Evolutionary conservation across 1,284 basidiomycete species (phyloP).

Genomic region (Hemileia vastatrix): DNA sequence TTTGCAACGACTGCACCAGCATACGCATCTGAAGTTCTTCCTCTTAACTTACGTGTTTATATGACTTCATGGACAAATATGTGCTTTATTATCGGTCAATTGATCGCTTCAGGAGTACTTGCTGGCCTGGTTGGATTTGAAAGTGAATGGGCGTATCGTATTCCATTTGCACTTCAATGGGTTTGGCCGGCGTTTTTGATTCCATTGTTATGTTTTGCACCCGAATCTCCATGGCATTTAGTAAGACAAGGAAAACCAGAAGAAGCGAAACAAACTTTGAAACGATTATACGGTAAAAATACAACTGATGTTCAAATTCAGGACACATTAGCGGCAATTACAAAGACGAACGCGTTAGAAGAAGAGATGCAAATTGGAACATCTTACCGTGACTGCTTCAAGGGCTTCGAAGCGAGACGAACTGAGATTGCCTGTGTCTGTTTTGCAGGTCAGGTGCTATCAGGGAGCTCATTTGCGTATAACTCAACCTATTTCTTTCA

Average conservation of each 20-base stretch:
- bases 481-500: slow-evolving; percentile 22
- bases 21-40: slow-evolving; percentile 50
- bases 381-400: slow-evolving; percentile 49
- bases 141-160: slow-evolving; percentile 43
- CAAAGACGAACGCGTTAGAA: slow-evolving; percentile 47
- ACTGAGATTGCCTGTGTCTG: slow-evolving; percentile 44
- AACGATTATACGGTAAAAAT: slow-evolving; percentile 24
- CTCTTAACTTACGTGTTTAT: slow-evolving; percentile 48
- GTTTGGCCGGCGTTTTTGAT: slow-evolving; percentile 33
- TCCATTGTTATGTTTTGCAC: slow-evolving; percentile 28
- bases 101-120: slow-evolving; percentile 49
- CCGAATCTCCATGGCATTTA: slow-evolving; percentile 40
- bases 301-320: too few species aligned
- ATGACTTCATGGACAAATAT: slow-evolving; percentile 50
- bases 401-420: slow-evolving; percentile 46
- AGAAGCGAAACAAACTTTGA: slow-evolving; percentile 30
- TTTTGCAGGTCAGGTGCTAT: background rate
- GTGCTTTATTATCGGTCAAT: too few species aligned
- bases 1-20: slow-evolving; percentile 49
- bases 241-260: slow-evolving; percentile 33
- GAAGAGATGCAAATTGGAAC: slow-evolving; percentile 42
- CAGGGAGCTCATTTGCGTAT: slow-evolving; percentile 7
- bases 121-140: slow-evolving; percentile 38
- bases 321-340: slow-evolving; percentile 48
- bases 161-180: slow-evolving; percentile 40